Percentiles rank a stretch among this genome's conserved stretches.
Conservation (phyloP, 2,329 filamentous ascomycete genomes). For the Colletotrichum brevisporum region DNA sequence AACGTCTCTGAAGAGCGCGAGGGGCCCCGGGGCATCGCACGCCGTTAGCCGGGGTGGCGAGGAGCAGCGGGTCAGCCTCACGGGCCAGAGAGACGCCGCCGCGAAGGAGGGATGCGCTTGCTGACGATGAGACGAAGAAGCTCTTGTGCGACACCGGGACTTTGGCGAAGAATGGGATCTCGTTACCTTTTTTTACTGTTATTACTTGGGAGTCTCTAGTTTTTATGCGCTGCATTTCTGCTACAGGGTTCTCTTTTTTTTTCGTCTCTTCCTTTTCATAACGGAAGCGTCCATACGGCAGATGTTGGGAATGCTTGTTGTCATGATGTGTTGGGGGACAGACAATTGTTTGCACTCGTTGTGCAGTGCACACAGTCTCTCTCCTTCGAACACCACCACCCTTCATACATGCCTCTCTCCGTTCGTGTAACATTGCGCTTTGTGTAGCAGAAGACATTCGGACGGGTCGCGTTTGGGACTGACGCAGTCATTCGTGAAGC, state of each 20-base stretch:
- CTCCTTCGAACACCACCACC: background rate
- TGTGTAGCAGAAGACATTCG: constrained; percentile 28
- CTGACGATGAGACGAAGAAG: constrained; percentile 55
- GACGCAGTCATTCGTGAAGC: constrained; percentile 16
- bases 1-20: constrained; percentile 91
- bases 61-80: constrained; percentile 84
- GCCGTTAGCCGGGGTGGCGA: constrained; percentile 72
- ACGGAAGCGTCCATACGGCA: constrained; percentile 36
- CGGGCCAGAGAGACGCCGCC: constrained; percentile 78
- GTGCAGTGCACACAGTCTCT: constrained; percentile 12
- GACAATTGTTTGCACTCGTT: constrained; percentile 16
- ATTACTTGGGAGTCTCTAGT: constrained; percentile 37
- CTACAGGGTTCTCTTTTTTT: constrained; percentile 35
- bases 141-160: constrained; percentile 13
- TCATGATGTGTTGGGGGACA: constrained; percentile 23
- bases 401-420: constrained; percentile 15
- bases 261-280: no score
- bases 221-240: constrained; percentile 39
- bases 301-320: constrained; percentile 15
- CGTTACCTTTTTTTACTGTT: constrained; percentile 9
- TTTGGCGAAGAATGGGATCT: constrained; percentile 32
- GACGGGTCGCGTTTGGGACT: constrained; percentile 33
- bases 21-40: constrained; percentile 76
- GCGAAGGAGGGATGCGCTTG: constrained; percentile 94
- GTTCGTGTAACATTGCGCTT: constrained; percentile 34